These are phyloP conservation scores for Butyriboletus appendiculatus DNA, from an alignment of 1,284 basidiomycete species.

Conservation along the genomic window DNA sequence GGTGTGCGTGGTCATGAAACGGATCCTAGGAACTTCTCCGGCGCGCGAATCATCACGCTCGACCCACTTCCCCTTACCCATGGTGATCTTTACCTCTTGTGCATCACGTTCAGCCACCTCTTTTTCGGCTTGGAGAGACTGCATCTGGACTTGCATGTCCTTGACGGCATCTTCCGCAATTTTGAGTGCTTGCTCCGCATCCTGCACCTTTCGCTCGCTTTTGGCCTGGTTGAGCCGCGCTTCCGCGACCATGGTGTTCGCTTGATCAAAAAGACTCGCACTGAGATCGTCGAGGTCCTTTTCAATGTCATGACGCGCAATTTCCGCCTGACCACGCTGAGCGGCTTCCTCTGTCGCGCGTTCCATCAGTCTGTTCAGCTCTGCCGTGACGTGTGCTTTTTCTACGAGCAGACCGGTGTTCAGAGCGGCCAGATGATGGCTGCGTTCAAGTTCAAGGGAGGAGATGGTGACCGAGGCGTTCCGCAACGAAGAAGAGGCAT, in stretches of 20 bases:
- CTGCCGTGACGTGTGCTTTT: slow-evolving; percentile 85
- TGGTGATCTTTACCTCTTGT: slow-evolving; percentile 47
- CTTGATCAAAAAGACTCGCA: slow-evolving; percentile 84
- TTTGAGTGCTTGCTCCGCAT: slow-evolving; percentile 79
- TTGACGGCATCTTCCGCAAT: slow-evolving; percentile 86
- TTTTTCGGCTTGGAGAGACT: slow-evolving; percentile 65
- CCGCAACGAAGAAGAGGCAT: slow-evolving; percentile 58
- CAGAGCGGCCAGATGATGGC: slow-evolving; percentile 76
- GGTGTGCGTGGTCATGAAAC: slow-evolving; percentile 66
- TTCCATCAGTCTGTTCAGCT: slow-evolving; percentile 94
- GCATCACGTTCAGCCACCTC: slow-evolving; percentile 56
- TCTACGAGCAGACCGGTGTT: slow-evolving; percentile 93
- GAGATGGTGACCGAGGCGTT: slow-evolving; percentile 62
- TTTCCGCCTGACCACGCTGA: slow-evolving; percentile 87
- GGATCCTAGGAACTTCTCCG: slow-evolving; percentile 20
- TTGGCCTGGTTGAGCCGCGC: slow-evolving; percentile 75
- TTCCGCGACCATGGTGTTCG: slow-evolving; percentile 92
- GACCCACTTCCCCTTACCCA: slow-evolving; percentile 73
- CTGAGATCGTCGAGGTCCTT: slow-evolving; percentile 93
- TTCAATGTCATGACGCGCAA: slow-evolving; percentile 80
- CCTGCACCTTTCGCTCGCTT: slow-evolving; percentile 82
- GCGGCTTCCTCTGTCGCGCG: slow-evolving; percentile 93
- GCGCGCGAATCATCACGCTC: slow-evolving; percentile 38
- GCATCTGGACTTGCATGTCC: slow-evolving; percentile 85
- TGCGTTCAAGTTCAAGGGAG: slow-evolving; percentile 73